phyloP scores from a whole-genome alignment of 805 yeast species.

The Lachancea lanzarotensis region DNA sequence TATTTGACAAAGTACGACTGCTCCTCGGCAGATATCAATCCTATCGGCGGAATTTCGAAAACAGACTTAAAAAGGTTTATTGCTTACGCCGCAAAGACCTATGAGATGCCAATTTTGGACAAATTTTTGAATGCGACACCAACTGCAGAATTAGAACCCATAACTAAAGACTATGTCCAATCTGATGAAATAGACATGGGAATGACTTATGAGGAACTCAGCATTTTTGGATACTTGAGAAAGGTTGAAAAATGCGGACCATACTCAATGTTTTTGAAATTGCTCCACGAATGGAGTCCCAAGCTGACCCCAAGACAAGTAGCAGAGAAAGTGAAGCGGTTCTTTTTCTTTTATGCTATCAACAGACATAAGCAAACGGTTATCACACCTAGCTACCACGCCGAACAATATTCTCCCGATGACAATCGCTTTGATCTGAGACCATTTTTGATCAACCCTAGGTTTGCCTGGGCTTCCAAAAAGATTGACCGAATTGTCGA shows the following conservation, averaged over 20 bases:
- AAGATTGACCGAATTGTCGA: constrained; percentile 77
- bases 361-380: constrained; percentile 97
- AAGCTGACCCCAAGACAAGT: constrained; percentile 73
- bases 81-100: constrained; percentile 62
- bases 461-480: constrained; percentile 82
- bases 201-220: constrained; percentile 89
- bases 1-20: constrained; percentile 95
- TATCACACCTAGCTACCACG: constrained; percentile 95
- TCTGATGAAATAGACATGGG: constrained; percentile 99
- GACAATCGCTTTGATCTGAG: constrained; percentile 94
- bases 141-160: constrained; percentile 97
- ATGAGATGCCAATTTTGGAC: constrained; percentile 67
- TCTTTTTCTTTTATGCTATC: constrained; percentile 89
- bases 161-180: constrained; percentile 85
- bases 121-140: constrained; percentile 89
- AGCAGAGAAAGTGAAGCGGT: constrained; percentile 86
- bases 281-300: constrained; percentile 90
- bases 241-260: constrained; percentile 96
- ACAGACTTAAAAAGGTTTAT: constrained; percentile 86
- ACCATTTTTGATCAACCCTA: constrained; percentile 89
- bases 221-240: constrained; percentile 83
- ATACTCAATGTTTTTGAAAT: constrained; percentile 83
- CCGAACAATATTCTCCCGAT: constrained; percentile 97
- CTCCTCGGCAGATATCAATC: constrained; percentile 94
- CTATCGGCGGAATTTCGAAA: constrained; percentile 97